Evolutionary conservation across 306 rosid species (phyloP).

Genomic region (Dryas drummondii): DNA sequence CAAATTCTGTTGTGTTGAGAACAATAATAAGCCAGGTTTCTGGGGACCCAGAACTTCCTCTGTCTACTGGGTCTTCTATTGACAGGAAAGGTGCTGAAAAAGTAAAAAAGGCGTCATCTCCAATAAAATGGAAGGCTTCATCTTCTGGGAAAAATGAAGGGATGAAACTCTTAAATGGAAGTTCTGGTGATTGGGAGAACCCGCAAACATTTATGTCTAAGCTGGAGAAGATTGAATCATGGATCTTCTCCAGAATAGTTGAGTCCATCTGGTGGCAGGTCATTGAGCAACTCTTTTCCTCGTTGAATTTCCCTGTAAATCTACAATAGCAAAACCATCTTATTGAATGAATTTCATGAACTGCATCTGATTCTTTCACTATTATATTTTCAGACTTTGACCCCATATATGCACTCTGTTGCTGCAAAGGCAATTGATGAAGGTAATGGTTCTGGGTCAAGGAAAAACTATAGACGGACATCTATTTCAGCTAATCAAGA

Average conservation of each 20-base stretch:
- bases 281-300: conserved; percentile 6
- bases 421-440: conserved; percentile 41
- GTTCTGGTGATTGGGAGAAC: conserved; percentile 61
- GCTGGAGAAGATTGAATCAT: conserved; percentile 80
- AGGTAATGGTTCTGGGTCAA: conserved; percentile 36
- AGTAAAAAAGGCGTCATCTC: conserved; percentile 38
- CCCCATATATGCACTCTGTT: conserved; percentile 82
- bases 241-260: conserved; percentile 92
- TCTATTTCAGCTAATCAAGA: conserved; percentile 62
- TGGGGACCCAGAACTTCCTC: conserved; percentile 32
- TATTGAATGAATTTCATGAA: conserved; percentile 1
- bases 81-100: conserved; percentile 52
- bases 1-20: conserved; percentile 77
- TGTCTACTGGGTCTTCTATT: conserved; percentile 37
- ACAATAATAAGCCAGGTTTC: conserved; percentile 62
- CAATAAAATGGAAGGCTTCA: conserved; percentile 63
- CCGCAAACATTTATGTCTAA: conserved; percentile 55
- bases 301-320: conserved; percentile 14
- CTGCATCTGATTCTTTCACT: conserved; percentile 17
- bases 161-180: conserved; percentile 33
- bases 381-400: conserved; percentile 63
- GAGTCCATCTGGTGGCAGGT: conserved; percentile 99
- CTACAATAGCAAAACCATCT: conserved; percentile 8
- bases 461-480: conserved; percentile 41
- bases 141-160: conserved; percentile 52